Conservation (phyloP, 306 rosid species). For the Lablab purpureus region DNA sequence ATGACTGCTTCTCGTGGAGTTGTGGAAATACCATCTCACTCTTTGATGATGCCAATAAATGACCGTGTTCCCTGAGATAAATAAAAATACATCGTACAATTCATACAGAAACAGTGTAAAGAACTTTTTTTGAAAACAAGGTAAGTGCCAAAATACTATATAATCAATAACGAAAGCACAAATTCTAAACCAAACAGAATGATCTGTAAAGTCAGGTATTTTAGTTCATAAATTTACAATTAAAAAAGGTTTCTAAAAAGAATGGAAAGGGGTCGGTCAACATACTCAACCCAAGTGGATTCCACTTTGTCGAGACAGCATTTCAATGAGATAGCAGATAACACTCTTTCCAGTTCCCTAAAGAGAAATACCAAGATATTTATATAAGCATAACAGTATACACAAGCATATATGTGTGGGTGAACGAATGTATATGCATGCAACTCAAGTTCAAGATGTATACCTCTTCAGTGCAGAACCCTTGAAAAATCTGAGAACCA, state of each 20-base stretch:
- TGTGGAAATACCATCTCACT: conserved; percentile 66
- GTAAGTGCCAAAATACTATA: conserved; percentile 20
- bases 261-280: conserved; percentile 35
- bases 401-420: neutral
- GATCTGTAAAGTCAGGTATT: conserved; percentile 18
- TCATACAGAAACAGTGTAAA: conserved; percentile 21
- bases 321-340: conserved; percentile 73
- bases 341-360: conserved; percentile 88
- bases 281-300: conserved; percentile 69
- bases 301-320: conserved; percentile 77
- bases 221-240: conserved; percentile 34
- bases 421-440: neutral
- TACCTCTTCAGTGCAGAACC: conserved; percentile 89
- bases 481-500: conserved; percentile 81
- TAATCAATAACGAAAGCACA: conserved; percentile 24
- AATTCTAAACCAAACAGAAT: conserved; percentile 1
- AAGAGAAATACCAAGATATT: conserved; percentile 42
- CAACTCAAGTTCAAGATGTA: conserved; percentile 20
- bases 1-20: conserved; percentile 51
- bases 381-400: conserved; percentile 37
- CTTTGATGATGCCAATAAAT: conserved; percentile 68
- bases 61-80: conserved; percentile 65
- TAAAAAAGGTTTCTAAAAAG: conserved; percentile 23
- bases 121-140: neutral
- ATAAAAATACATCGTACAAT: conserved; percentile 46